Evolutionary conservation across 176 grass and related monocot species (phyloP), one percentile per base, ranked within the genome.

Genomic region (Echinochloa phyllopogon): DNA sequence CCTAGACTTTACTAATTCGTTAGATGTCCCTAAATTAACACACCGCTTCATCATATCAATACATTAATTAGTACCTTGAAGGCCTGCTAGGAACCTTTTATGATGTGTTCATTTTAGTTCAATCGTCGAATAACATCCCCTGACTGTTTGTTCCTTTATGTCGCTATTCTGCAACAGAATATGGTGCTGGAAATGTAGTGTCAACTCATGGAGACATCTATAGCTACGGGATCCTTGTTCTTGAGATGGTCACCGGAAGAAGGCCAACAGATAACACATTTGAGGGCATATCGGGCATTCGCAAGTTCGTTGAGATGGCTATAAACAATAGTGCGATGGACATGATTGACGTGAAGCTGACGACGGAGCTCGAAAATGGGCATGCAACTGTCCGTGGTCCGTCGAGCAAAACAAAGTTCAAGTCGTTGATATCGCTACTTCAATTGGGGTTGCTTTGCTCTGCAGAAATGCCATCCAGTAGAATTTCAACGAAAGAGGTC

Each of bases 201-300:
- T 86, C 84, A 50, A 74, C 65, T 8, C 73, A 74, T 13, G 84
- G 74, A 37, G 88, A 79, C 52, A 78, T 84, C 5, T 90, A 90
- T 10, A 90, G 88, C 58, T 87, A 73, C 5, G 84, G 88, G 12
- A 48, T 87, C 53, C 64, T 90, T 27, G 7, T 83, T 58, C 47
- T 87, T 24, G 84, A 90, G 43, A 87, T 75, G 84, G 2, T 79
- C 38, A 90, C 78, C 0, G 79, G 80, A 49, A 87, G 36, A 58
- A 57, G 75, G 3, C 89, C 85, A 13, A 91, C 85, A 0, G 80
- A 81, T 36, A 24, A 52, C 9, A 43, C 39, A 29, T 91, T 85
- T 72, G 49, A 65, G 2, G 56, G 39, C 21, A 44, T 27, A 39
- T 33, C 48, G 16, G 80, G 80, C 65, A 57, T 87, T 43, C 63